Evolutionary conservation across 306 rosid genomes (phyloP).

Genomic region (Lathyrus aphaca): DNA sequence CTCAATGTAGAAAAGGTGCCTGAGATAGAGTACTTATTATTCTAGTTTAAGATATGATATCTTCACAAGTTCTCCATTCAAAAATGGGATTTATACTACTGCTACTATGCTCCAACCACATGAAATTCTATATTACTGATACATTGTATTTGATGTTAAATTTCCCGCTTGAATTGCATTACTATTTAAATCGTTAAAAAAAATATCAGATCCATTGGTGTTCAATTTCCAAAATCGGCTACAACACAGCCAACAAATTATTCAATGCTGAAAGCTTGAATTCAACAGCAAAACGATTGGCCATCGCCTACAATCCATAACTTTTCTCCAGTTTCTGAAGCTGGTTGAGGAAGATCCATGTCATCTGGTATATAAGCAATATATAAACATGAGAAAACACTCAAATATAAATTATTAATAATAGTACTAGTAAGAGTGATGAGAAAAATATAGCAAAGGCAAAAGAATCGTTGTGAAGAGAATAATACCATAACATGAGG

Average conservation of each 20-base stretch:
- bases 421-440: background rate
- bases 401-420: background rate
- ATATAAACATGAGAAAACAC: background rate
- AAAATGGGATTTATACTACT: constrained; percentile 41
- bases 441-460: background rate
- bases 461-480: background rate
- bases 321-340: constrained; percentile 70
- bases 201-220: constrained; percentile 37
- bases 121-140: constrained; percentile 41
- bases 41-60: constrained; percentile 34
- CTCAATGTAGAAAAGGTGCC: constrained; percentile 23
- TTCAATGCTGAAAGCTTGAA: constrained; percentile 49
- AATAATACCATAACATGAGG: constrained; percentile 90
- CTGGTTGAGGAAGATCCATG: constrained; percentile 97
- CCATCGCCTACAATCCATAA: constrained; percentile 58
- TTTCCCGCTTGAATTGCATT: constrained; percentile 41
- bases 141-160: constrained; percentile 39
- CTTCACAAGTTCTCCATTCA: constrained; percentile 39
- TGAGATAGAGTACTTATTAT: constrained; percentile 33
- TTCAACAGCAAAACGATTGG: constrained; percentile 37
- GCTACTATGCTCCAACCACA: constrained; percentile 38
- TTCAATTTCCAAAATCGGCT: constrained; percentile 45
- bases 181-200: constrained; percentile 36
- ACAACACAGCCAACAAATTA: constrained; percentile 54
- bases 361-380: constrained; percentile 72